Base-by-base conservation (phyloP, 2,329 filamentous ascomycete genomes). In the Pseudophaeomoniella oleicola region DNA sequence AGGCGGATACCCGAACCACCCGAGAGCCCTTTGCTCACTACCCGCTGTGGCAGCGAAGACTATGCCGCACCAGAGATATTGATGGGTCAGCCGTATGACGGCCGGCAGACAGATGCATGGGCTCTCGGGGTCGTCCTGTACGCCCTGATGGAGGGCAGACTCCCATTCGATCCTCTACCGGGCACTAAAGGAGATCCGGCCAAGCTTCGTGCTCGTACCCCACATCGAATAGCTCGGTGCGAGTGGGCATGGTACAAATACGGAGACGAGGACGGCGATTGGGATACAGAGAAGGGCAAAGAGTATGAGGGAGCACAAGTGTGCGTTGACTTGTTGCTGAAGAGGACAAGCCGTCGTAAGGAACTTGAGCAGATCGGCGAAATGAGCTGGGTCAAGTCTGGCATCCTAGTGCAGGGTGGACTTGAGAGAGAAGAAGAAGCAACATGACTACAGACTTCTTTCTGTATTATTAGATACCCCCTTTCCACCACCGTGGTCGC, bases 41-140 rank as follows among this genome's bases (percentile, higher is more conserved):
- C 88, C 2, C 75, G 90, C 6, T 98, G 90, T 56, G 90, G 90
- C 19, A 93, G 83, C 30, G 90, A 96, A 59, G 90, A 98, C 59
- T 98, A 98, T 54, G 88, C 88, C 2, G 88, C 90, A 0, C 90
- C 90, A 0, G 90, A 98, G 56, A 86, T 98, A 32, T 79, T 98
- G 37, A 84, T 98, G 67, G 88, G 88, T 16, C 84, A 94, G 52
- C 76, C 84, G 5, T 98, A 98, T 53, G 87, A 96, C 54, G 90
- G 90, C 19, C 82, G 85, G 27, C 75, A 80, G 2, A 94, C 82
- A 1, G 90, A 98, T 53, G 86, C 85, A 6, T 98, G 90, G 90
- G 92, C 88, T 0, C 68, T 96, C 1, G 90, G 90, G 36, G 90
- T 98, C 1, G 64, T 96, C 2, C 70, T 96, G 0, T 98, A 96